Conservation (phyloP, 331 rosid species). For the Quercus lobata region DNA sequence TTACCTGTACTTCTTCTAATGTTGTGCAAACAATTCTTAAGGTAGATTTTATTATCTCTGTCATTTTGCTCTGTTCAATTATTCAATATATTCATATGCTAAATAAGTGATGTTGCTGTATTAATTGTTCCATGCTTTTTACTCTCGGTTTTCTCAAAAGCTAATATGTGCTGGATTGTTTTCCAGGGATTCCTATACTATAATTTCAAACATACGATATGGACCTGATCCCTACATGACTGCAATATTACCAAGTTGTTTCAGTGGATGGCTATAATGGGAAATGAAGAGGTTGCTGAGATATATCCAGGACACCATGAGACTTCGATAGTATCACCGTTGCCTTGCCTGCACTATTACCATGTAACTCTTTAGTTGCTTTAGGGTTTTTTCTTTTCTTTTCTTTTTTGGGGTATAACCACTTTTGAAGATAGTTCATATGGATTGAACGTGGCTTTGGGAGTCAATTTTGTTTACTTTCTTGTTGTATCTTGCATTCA, state of each 20-base stretch:
- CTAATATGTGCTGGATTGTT: background rate
- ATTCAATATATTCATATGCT: background rate
- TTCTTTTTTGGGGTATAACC: background rate
- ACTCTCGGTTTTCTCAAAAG: background rate
- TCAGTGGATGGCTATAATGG: constrained; percentile 71
- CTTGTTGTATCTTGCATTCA: background rate
- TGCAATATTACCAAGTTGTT: constrained; percentile 69
- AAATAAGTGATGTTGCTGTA: background rate
- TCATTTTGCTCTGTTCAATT: background rate
- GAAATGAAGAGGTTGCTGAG: constrained; percentile 73
- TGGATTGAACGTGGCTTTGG: background rate
- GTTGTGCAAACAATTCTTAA: constrained; percentile 78
- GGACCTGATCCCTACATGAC: constrained; percentile 99
- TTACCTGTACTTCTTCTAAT: constrained; percentile 81
- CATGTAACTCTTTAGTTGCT: constrained; percentile 33
- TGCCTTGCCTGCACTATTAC: constrained; percentile 70
- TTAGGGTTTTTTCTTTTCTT: background rate
- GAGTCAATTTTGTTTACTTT: background rate
- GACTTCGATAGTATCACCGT: constrained; percentile 51
- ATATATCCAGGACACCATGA: constrained; percentile 62
- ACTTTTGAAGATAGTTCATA: background rate
- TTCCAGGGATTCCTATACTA: constrained; percentile 50
- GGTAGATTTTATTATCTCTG: constrained; percentile 34
- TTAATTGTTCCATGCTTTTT: background rate
- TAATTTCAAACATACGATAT: constrained; percentile 45